Conservation (phyloP, 441 rosid species). For the Populus hybrid region DNA sequence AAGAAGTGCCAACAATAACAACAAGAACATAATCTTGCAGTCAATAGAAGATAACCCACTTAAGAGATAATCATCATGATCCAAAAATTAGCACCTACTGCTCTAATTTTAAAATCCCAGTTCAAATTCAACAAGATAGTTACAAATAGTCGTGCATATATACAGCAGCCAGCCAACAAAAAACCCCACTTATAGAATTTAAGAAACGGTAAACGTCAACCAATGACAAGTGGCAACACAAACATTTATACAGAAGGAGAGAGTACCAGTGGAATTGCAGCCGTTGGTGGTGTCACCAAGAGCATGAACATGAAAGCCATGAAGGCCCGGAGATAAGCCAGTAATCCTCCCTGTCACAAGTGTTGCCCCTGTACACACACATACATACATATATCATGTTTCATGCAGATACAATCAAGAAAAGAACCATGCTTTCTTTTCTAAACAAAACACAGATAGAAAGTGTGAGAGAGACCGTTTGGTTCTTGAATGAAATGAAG, state of each 20-base stretch:
- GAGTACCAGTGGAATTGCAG: constrained; percentile 93
- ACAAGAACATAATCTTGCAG: background rate
- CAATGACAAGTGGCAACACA: background rate
- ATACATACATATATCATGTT: background rate
- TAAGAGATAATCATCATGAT: background rate
- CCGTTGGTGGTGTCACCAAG: constrained; percentile 97
- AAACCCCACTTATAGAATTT: background rate
- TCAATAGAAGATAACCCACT: constrained; percentile 8
- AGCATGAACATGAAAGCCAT: constrained; percentile 97
- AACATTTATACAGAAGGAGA: background rate
- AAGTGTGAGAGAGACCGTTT: constrained; percentile 42
- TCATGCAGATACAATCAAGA: constrained; percentile 1
- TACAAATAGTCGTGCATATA: background rate
- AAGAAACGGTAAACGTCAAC: background rate
- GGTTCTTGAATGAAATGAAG: constrained; percentile 58
- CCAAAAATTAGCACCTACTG: constrained; percentile 1
- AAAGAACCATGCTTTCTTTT: background rate
- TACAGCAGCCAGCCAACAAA: background rate
- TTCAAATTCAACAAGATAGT: background rate
- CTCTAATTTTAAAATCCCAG: background rate
- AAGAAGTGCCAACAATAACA: background rate
- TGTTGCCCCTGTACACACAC: constrained; percentile 54
- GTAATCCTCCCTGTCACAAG: constrained; percentile 67
- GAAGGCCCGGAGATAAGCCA: constrained; percentile 86
- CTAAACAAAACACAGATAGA: background rate